phyloP scores from a whole-genome alignment of 2,329 filamentous ascomycete species.

The Teratosphaeria nubilosa region DNA sequence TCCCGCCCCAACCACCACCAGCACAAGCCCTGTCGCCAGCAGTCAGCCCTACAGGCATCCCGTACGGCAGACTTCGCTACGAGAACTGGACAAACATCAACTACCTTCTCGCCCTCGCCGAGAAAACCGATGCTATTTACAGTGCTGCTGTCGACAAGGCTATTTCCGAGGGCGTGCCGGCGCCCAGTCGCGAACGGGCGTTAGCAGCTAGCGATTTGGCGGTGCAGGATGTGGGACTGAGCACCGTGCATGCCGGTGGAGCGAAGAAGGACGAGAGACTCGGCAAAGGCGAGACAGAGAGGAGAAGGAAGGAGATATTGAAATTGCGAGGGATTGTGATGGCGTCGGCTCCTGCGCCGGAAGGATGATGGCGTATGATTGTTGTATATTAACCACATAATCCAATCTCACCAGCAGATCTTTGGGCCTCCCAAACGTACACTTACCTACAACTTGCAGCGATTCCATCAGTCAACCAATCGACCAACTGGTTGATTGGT shows the following conservation, averaged over 20 bases:
- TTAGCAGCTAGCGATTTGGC: background rate
- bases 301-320: background rate
- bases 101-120: conserved; percentile 30
- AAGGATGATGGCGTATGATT: background rate
- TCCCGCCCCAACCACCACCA: background rate
- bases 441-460: no score
- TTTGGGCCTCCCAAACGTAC: background rate
- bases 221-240: background rate
- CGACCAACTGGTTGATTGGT: no score
- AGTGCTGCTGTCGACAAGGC: conserved; percentile 17
- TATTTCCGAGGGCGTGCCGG: conserved; percentile 13
- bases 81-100: conserved; percentile 41
- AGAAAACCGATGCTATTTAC: conserved; percentile 18
- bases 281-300: background rate
- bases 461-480: no score
- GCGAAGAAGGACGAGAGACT: background rate
- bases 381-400: background rate
- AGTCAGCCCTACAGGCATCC: conserved; percentile 19
- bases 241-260: background rate
- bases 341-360: background rate
- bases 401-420: background rate
- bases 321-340: background rate
- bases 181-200: conserved; percentile 9
- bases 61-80: conserved; percentile 37
- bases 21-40: background rate